Conservation (phyloP, 1,284 basidiomycete genomes). For the Melampsora occidentalis region DNA sequence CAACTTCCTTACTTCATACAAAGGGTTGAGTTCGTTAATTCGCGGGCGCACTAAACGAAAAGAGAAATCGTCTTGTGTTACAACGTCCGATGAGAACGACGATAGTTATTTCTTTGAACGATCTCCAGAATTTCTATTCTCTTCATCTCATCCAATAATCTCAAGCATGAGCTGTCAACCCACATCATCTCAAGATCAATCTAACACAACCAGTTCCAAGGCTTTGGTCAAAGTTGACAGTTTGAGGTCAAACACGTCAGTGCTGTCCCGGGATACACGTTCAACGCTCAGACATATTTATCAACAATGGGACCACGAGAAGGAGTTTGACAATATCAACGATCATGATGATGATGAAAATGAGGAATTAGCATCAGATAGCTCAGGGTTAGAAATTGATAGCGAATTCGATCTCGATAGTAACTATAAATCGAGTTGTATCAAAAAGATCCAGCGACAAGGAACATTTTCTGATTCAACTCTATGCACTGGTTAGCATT, state of each 20-base stretch:
- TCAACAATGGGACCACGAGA: background rate
- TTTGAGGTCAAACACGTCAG: background rate
- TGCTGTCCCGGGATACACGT: background rate
- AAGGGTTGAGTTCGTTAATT: background rate
- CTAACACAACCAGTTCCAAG: background rate
- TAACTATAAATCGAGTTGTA: background rate
- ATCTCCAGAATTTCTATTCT: too few relatives aligned
- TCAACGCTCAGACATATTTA: background rate
- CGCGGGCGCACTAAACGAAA: background rate
- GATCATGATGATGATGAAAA: background rate
- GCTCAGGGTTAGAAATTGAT: background rate
- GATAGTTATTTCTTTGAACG: too few relatives aligned
- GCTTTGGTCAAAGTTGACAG: background rate
- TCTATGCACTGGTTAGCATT: conserved; percentile 2
- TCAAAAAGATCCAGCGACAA: background rate
- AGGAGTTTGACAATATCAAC: background rate
- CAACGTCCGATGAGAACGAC: too few relatives aligned
- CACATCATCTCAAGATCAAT: background rate
- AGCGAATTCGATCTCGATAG: background rate
- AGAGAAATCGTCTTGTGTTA: background rate
- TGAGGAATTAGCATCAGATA: background rate
- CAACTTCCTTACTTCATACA: background rate
- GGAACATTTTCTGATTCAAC: background rate
- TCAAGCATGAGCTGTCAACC: background rate
- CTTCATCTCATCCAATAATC: background rate